phyloP scores from a whole-genome alignment of 129 eudicot species.

The Saussurea involucrata region DNA sequence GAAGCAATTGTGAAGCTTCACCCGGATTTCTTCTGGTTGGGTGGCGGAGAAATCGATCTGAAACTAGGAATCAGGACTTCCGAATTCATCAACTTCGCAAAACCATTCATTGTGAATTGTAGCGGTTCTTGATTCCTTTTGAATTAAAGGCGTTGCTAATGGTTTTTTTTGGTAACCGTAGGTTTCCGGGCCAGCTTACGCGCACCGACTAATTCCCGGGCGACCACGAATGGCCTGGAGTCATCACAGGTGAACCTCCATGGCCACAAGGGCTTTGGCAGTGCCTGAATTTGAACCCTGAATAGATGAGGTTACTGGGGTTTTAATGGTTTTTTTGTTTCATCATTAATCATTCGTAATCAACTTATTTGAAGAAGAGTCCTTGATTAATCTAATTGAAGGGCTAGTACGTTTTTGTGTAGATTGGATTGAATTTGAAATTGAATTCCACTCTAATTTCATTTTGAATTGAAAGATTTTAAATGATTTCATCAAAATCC shows the following conservation, averaged over 20 bases:
- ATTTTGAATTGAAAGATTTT: too few relatives aligned
- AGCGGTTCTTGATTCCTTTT: slow-evolving; percentile 41
- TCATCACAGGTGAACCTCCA: too few relatives aligned
- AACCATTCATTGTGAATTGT: slow-evolving; percentile 67
- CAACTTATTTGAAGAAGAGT: slow-evolving; percentile 9
- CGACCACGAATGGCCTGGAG: too few relatives aligned
- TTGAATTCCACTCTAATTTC: too few relatives aligned
- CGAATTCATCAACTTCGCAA: slow-evolving; percentile 47
- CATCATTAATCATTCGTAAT: slow-evolving; percentile 1
- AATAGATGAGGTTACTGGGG: background rate
- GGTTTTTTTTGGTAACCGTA: too few relatives aligned
- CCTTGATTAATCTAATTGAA: slow-evolving; percentile 1
- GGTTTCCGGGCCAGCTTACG: too few relatives aligned
- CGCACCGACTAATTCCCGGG: too few relatives aligned
- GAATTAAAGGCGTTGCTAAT: background rate
- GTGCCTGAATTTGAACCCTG: too few relatives aligned
- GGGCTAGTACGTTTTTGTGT: background rate
- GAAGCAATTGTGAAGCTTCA: slow-evolving; percentile 86
- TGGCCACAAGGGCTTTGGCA: too few relatives aligned
- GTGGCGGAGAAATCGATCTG: slow-evolving; percentile 85
- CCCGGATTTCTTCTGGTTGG: slow-evolving; percentile 94
- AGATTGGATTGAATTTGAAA: background rate
- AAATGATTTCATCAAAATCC: too few relatives aligned
- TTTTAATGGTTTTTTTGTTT: background rate
- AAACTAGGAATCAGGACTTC: slow-evolving; percentile 69